phyloP scores from a whole-genome alignment of 176 grass and related monocot genomes.

The Coix lacrymajobi region DNA sequence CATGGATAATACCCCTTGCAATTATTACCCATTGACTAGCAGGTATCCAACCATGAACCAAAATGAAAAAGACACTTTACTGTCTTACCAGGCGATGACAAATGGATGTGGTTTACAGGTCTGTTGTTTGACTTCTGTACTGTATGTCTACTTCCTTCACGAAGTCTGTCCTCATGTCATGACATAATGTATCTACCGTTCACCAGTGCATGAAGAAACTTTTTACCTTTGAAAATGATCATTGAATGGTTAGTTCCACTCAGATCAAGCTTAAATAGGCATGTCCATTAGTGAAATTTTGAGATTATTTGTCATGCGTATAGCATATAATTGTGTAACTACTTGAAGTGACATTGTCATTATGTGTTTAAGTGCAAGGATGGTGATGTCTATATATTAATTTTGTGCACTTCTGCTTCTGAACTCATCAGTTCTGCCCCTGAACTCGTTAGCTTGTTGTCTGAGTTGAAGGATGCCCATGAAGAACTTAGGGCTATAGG shows the following conservation, averaged over 20 bases:
- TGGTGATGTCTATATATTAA: slow-evolving; percentile 17
- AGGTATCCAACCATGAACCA: slow-evolving; percentile 20
- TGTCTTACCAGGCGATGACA: slow-evolving; percentile 59
- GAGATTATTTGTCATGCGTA: slow-evolving; percentile 10
- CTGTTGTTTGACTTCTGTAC: slow-evolving; percentile 10
- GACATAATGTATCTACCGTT: background rate
- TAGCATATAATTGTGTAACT: background rate
- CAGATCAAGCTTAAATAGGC: background rate
- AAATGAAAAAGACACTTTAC: slow-evolving; percentile 48
- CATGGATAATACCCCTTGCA: background rate
- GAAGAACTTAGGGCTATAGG: slow-evolving; percentile 59
- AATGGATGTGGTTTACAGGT: slow-evolving; percentile 78
- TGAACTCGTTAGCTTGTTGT: slow-evolving; percentile 81
- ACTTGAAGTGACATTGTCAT: background rate
- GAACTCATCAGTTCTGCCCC: slow-evolving; percentile 86
- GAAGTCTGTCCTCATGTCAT: background rate
- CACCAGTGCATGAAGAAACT: background rate
- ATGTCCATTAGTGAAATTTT: background rate
- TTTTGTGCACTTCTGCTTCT: slow-evolving; percentile 70
- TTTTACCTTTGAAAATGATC: background rate
- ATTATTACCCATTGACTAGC: slow-evolving; percentile 31
- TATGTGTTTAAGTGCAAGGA: background rate
- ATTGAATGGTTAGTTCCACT: background rate
- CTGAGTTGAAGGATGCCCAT: slow-evolving; percentile 65
- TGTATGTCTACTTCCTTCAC: slow-evolving; percentile 12